These are phyloP conservation scores for Lachancea cidri DNA, from an alignment of 805 yeast genomes.

Conservation along the genomic window DNA sequence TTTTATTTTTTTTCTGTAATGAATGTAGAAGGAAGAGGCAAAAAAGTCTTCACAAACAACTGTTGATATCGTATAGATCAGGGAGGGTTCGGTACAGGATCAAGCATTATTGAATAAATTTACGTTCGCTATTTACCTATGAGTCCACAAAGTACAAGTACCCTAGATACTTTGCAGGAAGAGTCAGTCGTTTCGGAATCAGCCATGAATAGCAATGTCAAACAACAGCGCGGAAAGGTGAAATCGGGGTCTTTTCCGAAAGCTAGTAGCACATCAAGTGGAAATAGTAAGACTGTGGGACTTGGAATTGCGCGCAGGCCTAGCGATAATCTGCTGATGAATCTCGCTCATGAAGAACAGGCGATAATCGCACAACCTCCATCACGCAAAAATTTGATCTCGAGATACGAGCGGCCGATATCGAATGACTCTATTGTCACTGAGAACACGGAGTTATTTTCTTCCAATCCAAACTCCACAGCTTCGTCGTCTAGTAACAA, in stretches of 20 bases:
- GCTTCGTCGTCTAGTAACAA: slow-evolving; percentile 27
- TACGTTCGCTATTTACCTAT: neutral
- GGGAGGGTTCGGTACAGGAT: neutral
- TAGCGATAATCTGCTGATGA: slow-evolving; percentile 28
- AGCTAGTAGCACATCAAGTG: slow-evolving; percentile 1
- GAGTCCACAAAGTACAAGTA: slow-evolving; percentile 1
- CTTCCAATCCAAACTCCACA: slow-evolving; percentile 25
- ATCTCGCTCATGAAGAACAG: slow-evolving; percentile 11
- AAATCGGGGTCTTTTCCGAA: slow-evolving; percentile 5
- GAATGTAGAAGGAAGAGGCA: neutral
- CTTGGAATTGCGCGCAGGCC: slow-evolving; percentile 30
- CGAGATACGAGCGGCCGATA: slow-evolving; percentile 24
- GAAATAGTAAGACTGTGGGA: slow-evolving; percentile 21
- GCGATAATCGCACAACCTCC: slow-evolving; percentile 13
- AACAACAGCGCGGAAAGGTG: neutral
- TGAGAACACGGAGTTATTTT: slow-evolving; percentile 25
- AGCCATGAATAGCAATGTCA: neutral
- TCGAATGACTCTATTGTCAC: slow-evolving; percentile 31
- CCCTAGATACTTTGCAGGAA: slow-evolving; percentile 4
- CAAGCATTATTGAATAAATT: neutral
- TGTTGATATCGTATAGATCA: neutral
- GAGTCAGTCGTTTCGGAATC: neutral
- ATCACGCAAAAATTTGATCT: slow-evolving; percentile 19
- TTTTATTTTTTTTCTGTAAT: too few relatives aligned
- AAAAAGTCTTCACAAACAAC: neutral